Evolutionary conservation across 768 basidiomycete genomes (phyloP).

Genomic region (Trametes villosa): DNA sequence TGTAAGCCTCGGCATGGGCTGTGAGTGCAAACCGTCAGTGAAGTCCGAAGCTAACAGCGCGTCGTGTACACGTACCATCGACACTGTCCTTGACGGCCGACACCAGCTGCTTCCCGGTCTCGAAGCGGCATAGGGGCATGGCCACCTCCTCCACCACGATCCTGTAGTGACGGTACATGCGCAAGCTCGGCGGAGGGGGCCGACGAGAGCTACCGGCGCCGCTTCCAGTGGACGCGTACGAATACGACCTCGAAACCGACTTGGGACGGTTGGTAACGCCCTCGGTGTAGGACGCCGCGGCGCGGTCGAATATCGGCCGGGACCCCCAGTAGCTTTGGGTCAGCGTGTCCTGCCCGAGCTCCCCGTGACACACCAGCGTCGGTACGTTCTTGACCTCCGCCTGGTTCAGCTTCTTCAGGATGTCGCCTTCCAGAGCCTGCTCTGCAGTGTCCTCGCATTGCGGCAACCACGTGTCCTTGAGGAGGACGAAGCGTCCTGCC

Average conservation of each 20-base stretch:
- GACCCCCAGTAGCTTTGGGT: not conserved
- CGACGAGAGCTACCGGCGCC: not conserved
- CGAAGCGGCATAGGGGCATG: constrained; percentile 1
- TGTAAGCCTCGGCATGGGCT: constrained; percentile 1
- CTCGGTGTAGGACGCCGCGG: not conserved
- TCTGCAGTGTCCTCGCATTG: not conserved
- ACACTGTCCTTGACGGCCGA: constrained; percentile 1
- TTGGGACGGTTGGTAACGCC: not conserved
- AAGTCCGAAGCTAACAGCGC: no score
- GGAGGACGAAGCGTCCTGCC: not conserved
- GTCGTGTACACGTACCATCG: not conserved
- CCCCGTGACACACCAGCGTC: constrained; percentile 7
- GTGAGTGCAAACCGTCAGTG: not conserved
- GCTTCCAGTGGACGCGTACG: not conserved
- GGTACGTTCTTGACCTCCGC: constrained; percentile 3
- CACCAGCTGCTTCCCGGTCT: not conserved
- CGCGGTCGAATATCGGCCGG: not conserved
- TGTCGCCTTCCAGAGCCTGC: not conserved
- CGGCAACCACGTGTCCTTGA: constrained; percentile 11
- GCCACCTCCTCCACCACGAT: constrained; percentile 8
- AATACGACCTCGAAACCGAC: not conserved
- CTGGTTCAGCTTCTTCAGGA: not conserved
- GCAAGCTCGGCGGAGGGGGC: no score
- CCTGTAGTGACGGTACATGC: constrained; percentile 2
- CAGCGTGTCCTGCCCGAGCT: not conserved